Base-by-base conservation (phyloP, 2,329 filamentous ascomycete species). In the Trichoderma sp. region DNA sequence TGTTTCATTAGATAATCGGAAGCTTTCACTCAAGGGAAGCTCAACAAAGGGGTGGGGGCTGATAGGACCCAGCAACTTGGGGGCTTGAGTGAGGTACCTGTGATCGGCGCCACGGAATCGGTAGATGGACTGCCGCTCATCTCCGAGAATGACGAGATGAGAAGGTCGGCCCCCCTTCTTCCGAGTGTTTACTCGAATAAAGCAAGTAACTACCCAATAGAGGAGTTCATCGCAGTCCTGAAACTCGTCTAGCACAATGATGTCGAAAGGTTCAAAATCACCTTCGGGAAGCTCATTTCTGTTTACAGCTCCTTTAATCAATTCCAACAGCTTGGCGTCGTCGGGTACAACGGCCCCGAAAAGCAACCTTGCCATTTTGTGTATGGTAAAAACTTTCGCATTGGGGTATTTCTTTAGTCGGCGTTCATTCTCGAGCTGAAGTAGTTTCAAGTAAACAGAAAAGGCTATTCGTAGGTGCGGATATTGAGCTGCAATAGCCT, bases 231-330 rank as follows among this genome's bases (percentile, higher is more conserved):
- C 79, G 30, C 78, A 80, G 36, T 81, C 79, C 34, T 80, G 79
- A 24, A 80, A 75, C 68, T 81, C 79, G 36, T 81, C 79, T 11
- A 80, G 43, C 5, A 80, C 75, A 34, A 81, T 73, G 4, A 80
- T 76, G n/a, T 80, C 77, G 65, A 77, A 80, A 15, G 76, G 76
- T 12, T 34, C 26, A 9, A n/a, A 73, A 3, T 9, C 63, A 76
- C 78, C 79, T 26, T 21, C 6, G 7, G 78, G 78, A 30, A 73
- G 70, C 43, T 69, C 58, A n/a, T 70, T 28, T 7, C 34, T 2
- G 11, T 2, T 2, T 21, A 66, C 36, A 14, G 51, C 26, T 43
- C 12, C 9, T n/a, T 32, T 64, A 11, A 53, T 51, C 11, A 28
- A 32, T 3, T 65, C 26, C 12, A 26, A 64, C 1, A 65, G 26